phyloP scores from a whole-genome alignment of 805 yeast species.

The Metschnikowia henanensis region DNA sequence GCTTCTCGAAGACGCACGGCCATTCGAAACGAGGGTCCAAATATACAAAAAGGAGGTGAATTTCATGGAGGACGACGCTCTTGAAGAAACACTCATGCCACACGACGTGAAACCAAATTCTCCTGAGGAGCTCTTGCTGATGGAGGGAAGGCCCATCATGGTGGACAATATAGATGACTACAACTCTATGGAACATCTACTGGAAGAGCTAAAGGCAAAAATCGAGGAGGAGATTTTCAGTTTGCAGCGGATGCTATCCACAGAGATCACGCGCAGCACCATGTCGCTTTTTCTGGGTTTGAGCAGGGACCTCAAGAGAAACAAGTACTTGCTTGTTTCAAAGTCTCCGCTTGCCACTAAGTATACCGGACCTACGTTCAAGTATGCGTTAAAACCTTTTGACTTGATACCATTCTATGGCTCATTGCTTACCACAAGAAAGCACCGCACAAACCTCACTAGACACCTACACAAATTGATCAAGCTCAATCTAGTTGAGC shows the following conservation, averaged over 20 bases:
- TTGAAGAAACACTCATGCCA: constrained; percentile 18
- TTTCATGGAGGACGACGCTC: constrained; percentile 25
- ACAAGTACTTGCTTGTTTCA: constrained; percentile 27
- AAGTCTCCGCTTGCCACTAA: constrained; percentile 15
- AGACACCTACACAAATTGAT: constrained; percentile 38
- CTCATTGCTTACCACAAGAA: constrained; percentile 22
- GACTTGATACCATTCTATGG: constrained; percentile 38
- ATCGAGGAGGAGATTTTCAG: constrained; percentile 30
- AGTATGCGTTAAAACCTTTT: constrained; percentile 31
- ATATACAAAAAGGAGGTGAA: constrained; percentile 39
- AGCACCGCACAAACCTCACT: constrained; percentile 25
- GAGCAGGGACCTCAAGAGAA: constrained; percentile 24
- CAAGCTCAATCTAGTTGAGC: constrained; percentile 38
- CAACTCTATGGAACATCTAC: constrained; percentile 17
- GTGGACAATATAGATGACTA: constrained; percentile 31
- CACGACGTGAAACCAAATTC: constrained; percentile 16
- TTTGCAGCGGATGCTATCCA: constrained; percentile 24
- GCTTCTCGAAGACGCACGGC: constrained; percentile 37
- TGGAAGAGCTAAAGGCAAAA: constrained; percentile 19
- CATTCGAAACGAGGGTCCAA: constrained; percentile 28
- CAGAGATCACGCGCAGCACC: constrained; percentile 28
- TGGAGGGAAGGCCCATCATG: constrained; percentile 24
- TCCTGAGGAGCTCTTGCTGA: constrained; percentile 14
- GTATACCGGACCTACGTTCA: constrained; percentile 21
- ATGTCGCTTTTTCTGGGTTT: constrained; percentile 17